A percentile compares a stretch with the other conserved stretches of the same genome.
Conservation (phyloP, 2,329 filamentous ascomycete species). For the Cercospora sp. region DNA sequence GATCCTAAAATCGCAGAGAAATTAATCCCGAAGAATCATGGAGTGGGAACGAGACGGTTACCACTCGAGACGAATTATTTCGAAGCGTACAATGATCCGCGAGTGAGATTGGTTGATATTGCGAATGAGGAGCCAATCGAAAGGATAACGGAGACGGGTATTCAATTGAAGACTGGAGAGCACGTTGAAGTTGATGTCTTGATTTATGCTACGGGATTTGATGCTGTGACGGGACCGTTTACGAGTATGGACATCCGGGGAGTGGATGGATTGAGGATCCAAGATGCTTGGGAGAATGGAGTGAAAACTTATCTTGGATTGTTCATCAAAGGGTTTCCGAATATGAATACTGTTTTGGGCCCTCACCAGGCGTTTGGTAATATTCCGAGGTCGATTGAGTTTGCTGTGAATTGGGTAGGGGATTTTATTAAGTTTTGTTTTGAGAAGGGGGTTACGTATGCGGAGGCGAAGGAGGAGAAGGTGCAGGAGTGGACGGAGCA, state of each 20-base stretch:
- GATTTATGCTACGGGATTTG: slow-evolving; percentile 46
- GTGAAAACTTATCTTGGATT: slow-evolving; percentile 43
- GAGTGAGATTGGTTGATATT: slow-evolving; percentile 51
- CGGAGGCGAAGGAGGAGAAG: slow-evolving; percentile 12
- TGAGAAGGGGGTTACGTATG: slow-evolving; percentile 5
- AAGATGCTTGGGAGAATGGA: slow-evolving; percentile 40
- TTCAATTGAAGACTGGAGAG: slow-evolving; percentile 43
- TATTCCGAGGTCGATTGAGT: slow-evolving; percentile 41
- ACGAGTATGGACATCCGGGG: slow-evolving; percentile 36
- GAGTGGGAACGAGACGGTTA: slow-evolving; percentile 26
- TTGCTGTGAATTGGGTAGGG: slow-evolving; percentile 21
- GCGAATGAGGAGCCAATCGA: slow-evolving; percentile 47
- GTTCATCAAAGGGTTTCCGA: slow-evolving; percentile 30
- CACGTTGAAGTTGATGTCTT: slow-evolving; percentile 43
- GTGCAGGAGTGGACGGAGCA: slow-evolving; percentile 37
- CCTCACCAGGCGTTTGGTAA: slow-evolving; percentile 46
- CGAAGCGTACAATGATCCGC: slow-evolving; percentile 50
- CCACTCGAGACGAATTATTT: slow-evolving; percentile 53
- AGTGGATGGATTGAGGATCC: slow-evolving; percentile 28
- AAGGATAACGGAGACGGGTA: slow-evolving; percentile 43
- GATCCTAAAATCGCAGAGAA: slow-evolving; percentile 49
- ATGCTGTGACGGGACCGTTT: slow-evolving; percentile 34
- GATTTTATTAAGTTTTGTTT: slow-evolving; percentile 15
- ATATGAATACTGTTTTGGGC: slow-evolving; percentile 43
- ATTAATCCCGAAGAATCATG: slow-evolving; percentile 56